Base-by-base conservation (phyloP, 768 basidiomycete genomes). In the Podaxis sp. region DNA sequence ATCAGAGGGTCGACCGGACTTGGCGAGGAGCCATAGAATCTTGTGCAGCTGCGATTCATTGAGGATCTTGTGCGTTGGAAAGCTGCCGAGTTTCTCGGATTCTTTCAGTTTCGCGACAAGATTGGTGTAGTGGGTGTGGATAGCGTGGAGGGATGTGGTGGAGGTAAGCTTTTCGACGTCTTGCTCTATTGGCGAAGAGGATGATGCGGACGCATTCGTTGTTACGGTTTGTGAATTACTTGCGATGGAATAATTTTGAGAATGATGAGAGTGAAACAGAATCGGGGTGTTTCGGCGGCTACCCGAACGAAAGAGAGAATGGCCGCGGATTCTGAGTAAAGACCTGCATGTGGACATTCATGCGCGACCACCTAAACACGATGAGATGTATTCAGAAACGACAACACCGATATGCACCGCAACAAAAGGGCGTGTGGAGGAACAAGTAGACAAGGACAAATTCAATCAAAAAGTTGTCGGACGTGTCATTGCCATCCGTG, bases 291-390 rank as follows among this genome's bases (percentile, higher is more conserved):
- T 14, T 47, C 36, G 57, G 57, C 37, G 0, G 59, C 55, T 63
- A 52, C 61, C 52, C 40, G 60, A 56, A 28, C 60, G 68, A 64
- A 67, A 27, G 48, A 71, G 62, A 55, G 66, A 55, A 62, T 66
- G 69, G 57, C 65, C 66, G 64, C 64, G 69, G 61, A 72, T 69
- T 69, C 75, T 77, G 63, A 73, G 68, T 64, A 81, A 69, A 69
- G 71, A 66, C 68, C 74, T 77, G 67, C 78, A 71, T 75, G 79
- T 70, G 79, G 77, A 84, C 84, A 89, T 88, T 85, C 87, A 88
- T 85, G 74, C 83, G 78, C 70, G 74, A 63, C 57, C 38, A 14
- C 36, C 25, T 25, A 10, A 5, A 68, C 50, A 56, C 55, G 59
- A 59, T 42, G 40, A 42, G 40, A 67, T 71, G 64, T 57, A 57